Evolutionary conservation across 192 early-diverging fungal species (phyloP), one percentile per base, ranked within the genome.

Genomic region (Coemansia sp.): DNA sequence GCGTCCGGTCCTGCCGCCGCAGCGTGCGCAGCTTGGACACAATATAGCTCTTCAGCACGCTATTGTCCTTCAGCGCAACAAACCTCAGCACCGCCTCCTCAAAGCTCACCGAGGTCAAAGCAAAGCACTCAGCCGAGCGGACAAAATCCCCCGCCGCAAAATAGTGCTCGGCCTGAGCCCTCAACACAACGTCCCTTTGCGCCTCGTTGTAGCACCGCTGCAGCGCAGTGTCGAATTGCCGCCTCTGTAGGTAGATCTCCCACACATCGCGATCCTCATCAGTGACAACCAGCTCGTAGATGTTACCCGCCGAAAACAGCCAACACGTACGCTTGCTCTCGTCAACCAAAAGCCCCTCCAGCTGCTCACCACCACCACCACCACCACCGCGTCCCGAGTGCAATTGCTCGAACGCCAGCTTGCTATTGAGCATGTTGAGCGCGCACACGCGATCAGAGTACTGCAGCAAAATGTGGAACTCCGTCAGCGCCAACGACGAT

Each of bases 201-300:
- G 79, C 82, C n/a, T 87, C 79, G 62, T 88, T 86, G 77, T 86
- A 73, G 63, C 92, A 89, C 70, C 90, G 90, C 40, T 86, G 70
- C 26, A 95, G 74, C 2, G 96, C 94, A 2, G 86, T 69, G 37
- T 95, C 93, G 70, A 92, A 99, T 61, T 89, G 83, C 58, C 90
- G 88, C 37, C 87, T 88, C 28, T 88, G 77, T 38, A 99, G 76
- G 69, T 91, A 97, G 2, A 98, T 85, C 34, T 88, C 85, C 97
- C 97, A 99, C 5, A 96, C 90, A 64, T 99, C 90, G 36, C 95
- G 88, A 60, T 95, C 94, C 83, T 99, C 97, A 34, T 96, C 91
- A 0, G 84, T 89, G 23, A 97, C 87, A 26, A 94, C 85, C n/a
- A 99, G 76, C 80, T 99, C 96, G 66, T 89, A 93, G 36, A 99